Percentiles rank a stretch among this genome's conserved stretches.
Evolutionary conservation across 768 basidiomycete genomes (phyloP).

Genomic region (Suillus placidus): DNA sequence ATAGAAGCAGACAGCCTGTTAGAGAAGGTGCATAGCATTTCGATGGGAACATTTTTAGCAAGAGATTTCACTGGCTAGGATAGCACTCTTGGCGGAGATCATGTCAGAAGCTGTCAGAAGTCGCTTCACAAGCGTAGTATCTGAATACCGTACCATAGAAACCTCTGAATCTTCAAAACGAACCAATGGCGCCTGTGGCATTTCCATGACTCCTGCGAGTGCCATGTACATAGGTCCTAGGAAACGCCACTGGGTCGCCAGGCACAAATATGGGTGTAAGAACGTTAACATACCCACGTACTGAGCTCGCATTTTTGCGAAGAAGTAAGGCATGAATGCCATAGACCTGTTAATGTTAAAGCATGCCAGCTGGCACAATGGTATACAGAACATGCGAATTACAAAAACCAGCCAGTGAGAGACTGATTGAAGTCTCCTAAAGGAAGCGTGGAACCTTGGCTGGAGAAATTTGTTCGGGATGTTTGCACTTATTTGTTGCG

Average conservation of each 20-base stretch:
- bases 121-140: background rate
- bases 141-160: background rate
- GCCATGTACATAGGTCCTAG: background rate
- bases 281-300: background rate
- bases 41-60: background rate
- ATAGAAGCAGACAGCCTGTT: background rate
- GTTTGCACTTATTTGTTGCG: slow-evolving; percentile 1
- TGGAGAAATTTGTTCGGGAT: background rate
- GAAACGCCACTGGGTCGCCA: slow-evolving; percentile 1
- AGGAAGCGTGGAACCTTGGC: background rate
- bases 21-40: background rate
- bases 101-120: background rate
- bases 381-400: background rate
- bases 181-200: background rate
- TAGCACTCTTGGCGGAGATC: background rate
- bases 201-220: background rate
- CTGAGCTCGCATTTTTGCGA: background rate
- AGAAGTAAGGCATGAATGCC: background rate
- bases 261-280: background rate
- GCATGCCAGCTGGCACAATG: background rate
- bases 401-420: background rate
- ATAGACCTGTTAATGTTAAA: background rate
- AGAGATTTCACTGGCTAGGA: background rate
- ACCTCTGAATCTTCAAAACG: background rate
- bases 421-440: background rate